Percentiles rank a stretch among this genome's conserved stretches.
Conservation (phyloP, 352 stramenopile species). For the Peronosclerospora sorghi region DNA sequence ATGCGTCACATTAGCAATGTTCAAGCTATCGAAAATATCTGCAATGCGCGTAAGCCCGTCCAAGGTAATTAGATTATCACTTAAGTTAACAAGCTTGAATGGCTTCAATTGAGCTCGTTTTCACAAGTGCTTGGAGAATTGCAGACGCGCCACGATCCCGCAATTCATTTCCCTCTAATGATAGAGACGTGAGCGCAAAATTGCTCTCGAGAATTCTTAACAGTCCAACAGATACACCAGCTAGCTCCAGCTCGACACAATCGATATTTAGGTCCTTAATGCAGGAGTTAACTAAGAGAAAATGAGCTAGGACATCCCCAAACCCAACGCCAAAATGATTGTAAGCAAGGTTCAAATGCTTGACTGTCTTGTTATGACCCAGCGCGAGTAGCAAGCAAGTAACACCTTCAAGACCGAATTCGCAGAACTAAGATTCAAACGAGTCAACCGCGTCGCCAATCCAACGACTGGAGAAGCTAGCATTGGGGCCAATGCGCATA, state of each 20-base stretch:
- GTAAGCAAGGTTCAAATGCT: constrained; percentile 51
- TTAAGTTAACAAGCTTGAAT: constrained; percentile 49
- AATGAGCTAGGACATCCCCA: constrained; percentile 53
- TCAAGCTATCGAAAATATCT: constrained; percentile 20
- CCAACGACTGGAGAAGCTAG: constrained; percentile 17
- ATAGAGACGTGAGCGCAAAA: constrained; percentile 31
- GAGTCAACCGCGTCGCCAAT: constrained; percentile 23
- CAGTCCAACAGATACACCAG: constrained; percentile 38
- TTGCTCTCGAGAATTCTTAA: constrained; percentile 42
- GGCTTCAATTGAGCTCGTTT: constrained; percentile 27
- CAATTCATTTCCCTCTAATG: constrained; percentile 57
- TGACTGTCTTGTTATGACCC: constrained; percentile 34
- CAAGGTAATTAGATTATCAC: constrained; percentile 58
- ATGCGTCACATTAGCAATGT: not conserved
- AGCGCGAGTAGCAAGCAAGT: constrained; percentile 47
- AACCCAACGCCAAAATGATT: constrained; percentile 62
- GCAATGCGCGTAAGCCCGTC: constrained; percentile 29
- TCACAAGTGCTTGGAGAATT: constrained; percentile 39
- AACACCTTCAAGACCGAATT: constrained; percentile 51
- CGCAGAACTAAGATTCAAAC: constrained; percentile 59
- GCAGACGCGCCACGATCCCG: constrained; percentile 37
- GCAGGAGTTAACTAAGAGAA: constrained; percentile 41
- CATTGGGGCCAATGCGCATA: constrained; percentile 56
- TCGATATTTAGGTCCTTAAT: constrained; percentile 41
- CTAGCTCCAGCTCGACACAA: constrained; percentile 43